A percentile compares a stretch with the other conserved stretches of the same genome.
Conservation (phyloP, 108 stramenopile species). For the Cyclostephanos tholiformis region DNA sequence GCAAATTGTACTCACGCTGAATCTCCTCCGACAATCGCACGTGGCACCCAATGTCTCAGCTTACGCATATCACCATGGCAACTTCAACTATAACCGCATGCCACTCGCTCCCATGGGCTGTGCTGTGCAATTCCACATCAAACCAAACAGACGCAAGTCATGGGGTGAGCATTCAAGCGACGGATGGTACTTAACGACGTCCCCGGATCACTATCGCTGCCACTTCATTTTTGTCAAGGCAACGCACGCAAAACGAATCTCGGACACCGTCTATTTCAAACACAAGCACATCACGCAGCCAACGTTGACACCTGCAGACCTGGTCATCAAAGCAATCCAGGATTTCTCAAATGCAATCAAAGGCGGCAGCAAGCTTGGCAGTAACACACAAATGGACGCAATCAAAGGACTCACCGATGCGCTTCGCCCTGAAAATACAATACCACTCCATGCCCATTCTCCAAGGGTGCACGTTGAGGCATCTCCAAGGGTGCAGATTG, state of each 20-base stretch:
- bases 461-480: too few relatives aligned
- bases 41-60: constrained; percentile 32
- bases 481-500: too few relatives aligned
- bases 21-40: constrained; percentile 43
- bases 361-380: neutral
- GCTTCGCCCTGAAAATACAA: too few relatives aligned
- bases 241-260: constrained; percentile 25
- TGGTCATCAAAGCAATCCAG: constrained; percentile 1
- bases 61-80: constrained; percentile 13
- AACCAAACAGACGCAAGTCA: constrained; percentile 22
- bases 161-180: constrained; percentile 21
- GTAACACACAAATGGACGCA: too few relatives aligned
- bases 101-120: constrained; percentile 56
- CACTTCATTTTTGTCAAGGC: constrained; percentile 10
- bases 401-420: too few relatives aligned
- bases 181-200: constrained; percentile 31
- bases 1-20: neutral
- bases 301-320: constrained; percentile 17
- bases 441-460: too few relatives aligned
- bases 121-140: constrained; percentile 29
- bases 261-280: constrained; percentile 31
- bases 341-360: constrained; percentile 4
- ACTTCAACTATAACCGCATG: constrained; percentile 46
- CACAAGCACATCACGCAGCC: constrained; percentile 35
- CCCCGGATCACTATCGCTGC: constrained; percentile 30